phyloP scores from a whole-genome alignment of 805 yeast genomes.

The Lipomyces mesembrius region DNA sequence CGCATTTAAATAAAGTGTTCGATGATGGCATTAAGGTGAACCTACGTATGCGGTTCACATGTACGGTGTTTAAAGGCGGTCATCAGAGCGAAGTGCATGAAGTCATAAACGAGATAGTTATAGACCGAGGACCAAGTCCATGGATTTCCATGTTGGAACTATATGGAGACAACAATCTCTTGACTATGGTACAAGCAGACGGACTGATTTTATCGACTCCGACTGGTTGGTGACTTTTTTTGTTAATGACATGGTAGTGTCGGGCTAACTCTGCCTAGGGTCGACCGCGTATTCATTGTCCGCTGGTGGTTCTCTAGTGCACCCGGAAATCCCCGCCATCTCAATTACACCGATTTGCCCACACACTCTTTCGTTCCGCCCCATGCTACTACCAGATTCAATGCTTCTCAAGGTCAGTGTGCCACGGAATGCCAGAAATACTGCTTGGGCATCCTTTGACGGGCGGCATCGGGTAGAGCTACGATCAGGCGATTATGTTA shows the following conservation, averaged over 20 bases:
- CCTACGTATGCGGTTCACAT: conserved; percentile 84
- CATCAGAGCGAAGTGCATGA: conserved; percentile 52
- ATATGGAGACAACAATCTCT: conserved; percentile 81
- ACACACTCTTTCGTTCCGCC: conserved; percentile 90
- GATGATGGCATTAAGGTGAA: conserved; percentile 76
- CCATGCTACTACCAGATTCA: conserved; percentile 90
- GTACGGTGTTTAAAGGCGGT: conserved; percentile 64
- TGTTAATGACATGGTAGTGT: neutral
- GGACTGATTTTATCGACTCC: conserved; percentile 93
- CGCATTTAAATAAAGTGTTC: conserved; percentile 60
- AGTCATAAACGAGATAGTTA: conserved; percentile 85
- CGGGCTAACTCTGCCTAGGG: conserved; percentile 50
- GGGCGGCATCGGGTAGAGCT: conserved; percentile 88
- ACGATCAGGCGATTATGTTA: conserved; percentile 79
- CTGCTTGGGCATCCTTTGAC: conserved; percentile 97
- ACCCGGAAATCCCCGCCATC: conserved; percentile 90
- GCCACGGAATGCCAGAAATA: conserved; percentile 75
- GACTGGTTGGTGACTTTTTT: conserved; percentile 48
- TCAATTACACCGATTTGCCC: conserved; percentile 96
- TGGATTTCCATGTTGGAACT: conserved; percentile 87
- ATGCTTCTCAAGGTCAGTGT: conserved; percentile 82
- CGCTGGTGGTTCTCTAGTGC: conserved; percentile 94
- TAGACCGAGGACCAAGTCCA: conserved; percentile 94
- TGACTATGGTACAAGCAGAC: conserved; percentile 93
- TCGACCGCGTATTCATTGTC: conserved; percentile 93